Conservation (phyloP, 2,329 filamentous ascomycete species). For the Mariannaea sp. region DNA sequence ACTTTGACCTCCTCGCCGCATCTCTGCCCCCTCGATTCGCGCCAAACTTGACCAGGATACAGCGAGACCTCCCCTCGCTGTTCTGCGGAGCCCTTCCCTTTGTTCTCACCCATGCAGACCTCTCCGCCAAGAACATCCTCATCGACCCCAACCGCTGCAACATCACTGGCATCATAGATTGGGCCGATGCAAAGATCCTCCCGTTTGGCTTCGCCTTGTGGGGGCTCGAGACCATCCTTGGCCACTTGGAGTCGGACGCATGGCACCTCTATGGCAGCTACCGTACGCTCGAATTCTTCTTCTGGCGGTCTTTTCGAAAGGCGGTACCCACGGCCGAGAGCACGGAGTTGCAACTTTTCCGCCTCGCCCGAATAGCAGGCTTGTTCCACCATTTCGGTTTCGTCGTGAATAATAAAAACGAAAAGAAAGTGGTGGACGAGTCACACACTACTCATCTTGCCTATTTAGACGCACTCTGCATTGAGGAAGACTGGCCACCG, state of each 20-base stretch:
- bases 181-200: background rate
- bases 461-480: background rate
- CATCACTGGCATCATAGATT: slow-evolving; percentile 2
- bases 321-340: background rate
- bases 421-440: background rate
- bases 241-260: background rate
- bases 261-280: slow-evolving; percentile 7
- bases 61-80: background rate
- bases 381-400: background rate
- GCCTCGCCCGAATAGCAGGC: background rate
- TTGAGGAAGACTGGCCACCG: background rate
- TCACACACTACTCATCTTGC: background rate
- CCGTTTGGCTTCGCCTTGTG: slow-evolving; percentile 6
- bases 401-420: background rate
- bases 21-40: background rate
- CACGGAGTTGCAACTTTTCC: background rate
- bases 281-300: background rate
- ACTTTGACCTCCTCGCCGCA: background rate
- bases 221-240: slow-evolving; percentile 11
- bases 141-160: background rate
- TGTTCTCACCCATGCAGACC: slow-evolving; percentile 5
- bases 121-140: slow-evolving; percentile 1
- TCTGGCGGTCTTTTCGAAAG: slow-evolving; percentile 6
- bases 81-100: background rate
- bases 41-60: background rate